Percentiles rank a stretch among this genome's conserved stretches.
phyloP scores from a whole-genome alignment of 805 yeast genomes.

The Zygosaccharomyces siamensis region DNA sequence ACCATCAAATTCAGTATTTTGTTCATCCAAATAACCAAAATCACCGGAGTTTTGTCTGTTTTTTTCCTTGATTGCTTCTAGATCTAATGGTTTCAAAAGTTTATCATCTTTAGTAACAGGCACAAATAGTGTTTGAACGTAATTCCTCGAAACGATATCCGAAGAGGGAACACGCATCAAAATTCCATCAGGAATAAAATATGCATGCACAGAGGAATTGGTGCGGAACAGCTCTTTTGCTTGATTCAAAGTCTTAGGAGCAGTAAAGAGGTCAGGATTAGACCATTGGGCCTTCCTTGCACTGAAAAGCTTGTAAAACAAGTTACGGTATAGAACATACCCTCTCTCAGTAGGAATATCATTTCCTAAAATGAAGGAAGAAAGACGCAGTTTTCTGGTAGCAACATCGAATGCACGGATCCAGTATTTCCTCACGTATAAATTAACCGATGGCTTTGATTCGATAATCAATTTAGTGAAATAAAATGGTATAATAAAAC shows the following conservation, averaged over 20 bases:
- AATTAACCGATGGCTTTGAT: slow-evolving; percentile 27
- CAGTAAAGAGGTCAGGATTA: slow-evolving; percentile 49
- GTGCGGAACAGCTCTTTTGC: slow-evolving; percentile 43
- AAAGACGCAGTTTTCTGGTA: slow-evolving; percentile 57
- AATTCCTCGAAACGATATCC: slow-evolving; percentile 67
- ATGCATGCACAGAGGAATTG: slow-evolving; percentile 43
- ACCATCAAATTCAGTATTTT: slow-evolving; percentile 38
- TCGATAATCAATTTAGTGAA: slow-evolving; percentile 25
- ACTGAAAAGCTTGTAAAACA: slow-evolving; percentile 41
- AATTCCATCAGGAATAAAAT: slow-evolving; percentile 75
- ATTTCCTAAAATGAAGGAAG: slow-evolving; percentile 71
- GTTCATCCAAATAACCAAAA: slow-evolving; percentile 41
- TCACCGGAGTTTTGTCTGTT: slow-evolving; percentile 39
- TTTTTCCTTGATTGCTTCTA: slow-evolving; percentile 31
- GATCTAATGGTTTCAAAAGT: slow-evolving; percentile 41
- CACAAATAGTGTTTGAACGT: slow-evolving; percentile 63
- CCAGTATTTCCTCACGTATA: slow-evolving; percentile 56
- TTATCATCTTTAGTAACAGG: slow-evolving; percentile 78
- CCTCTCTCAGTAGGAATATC: slow-evolving; percentile 70
- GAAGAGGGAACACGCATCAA: slow-evolving; percentile 82
- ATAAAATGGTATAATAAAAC: slow-evolving; percentile 27
- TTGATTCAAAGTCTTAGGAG: slow-evolving; percentile 49
- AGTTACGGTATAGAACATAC: slow-evolving; percentile 49
- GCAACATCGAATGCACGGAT: slow-evolving; percentile 48
- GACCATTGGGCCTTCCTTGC: slow-evolving; percentile 34